Conservation (phyloP, 2,329 filamentous ascomycete species). For the Phyllosticta paracitricarpa region DNA sequence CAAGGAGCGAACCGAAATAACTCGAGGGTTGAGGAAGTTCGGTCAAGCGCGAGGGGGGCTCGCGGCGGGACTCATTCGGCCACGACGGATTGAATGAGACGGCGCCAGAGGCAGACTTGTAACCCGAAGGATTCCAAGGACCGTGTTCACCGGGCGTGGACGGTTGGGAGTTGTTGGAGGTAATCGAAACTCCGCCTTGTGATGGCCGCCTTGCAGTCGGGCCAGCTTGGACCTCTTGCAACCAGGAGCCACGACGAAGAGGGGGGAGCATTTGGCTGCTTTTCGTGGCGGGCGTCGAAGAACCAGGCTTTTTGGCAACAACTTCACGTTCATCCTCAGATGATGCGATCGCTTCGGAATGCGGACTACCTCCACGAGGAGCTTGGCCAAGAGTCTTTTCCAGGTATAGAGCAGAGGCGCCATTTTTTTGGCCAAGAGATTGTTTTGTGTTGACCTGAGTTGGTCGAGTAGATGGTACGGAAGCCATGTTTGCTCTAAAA, state of each 20-base stretch:
- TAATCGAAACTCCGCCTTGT: conserved; percentile 58
- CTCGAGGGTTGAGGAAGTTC: conserved; percentile 22
- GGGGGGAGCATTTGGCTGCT: conserved; percentile 45
- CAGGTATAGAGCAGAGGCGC: conserved; percentile 2
- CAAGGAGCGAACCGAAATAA: conserved; percentile 1
- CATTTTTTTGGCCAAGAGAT: conserved; percentile 2
- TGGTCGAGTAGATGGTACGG: conserved; percentile 4
- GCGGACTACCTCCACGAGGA: conserved; percentile 50
- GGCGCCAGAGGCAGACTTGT: conserved; percentile 29
- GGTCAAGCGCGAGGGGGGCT: conserved; percentile 8
- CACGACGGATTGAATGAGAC: conserved; percentile 32
- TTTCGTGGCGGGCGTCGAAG: conserved; percentile 15
- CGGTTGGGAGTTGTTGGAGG: conserved; percentile 70
- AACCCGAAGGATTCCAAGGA: conserved; percentile 29
- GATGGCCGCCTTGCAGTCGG: conserved; percentile 56
- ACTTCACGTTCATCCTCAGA: conserved; percentile 80
- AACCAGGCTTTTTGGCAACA: conserved; percentile 3
- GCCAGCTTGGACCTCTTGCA: conserved; percentile 64
- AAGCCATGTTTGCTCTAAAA: background rate
- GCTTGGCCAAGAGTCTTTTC: conserved; percentile 3
- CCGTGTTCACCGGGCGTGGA: conserved; percentile 61
- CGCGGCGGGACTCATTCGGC: conserved; percentile 14
- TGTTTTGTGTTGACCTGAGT: background rate
- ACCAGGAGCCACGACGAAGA: conserved; percentile 51
- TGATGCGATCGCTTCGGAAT: conserved; percentile 86